Conservation (phyloP, 257 asterid species). For the Solanum chaucha region DNA sequence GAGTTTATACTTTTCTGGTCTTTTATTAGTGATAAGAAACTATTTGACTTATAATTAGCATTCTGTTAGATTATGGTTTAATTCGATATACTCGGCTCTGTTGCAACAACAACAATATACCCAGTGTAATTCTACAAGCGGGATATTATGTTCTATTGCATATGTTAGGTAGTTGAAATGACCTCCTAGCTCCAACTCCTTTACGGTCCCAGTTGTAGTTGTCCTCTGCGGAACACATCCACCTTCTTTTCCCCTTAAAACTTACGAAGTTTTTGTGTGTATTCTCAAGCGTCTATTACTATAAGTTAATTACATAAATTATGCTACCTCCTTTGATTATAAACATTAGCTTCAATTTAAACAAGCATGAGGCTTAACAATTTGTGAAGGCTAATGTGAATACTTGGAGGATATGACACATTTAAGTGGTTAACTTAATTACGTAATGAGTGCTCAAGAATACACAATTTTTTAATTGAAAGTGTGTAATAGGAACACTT, state of each 20-base stretch:
- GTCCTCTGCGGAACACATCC: not conserved
- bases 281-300: not conserved
- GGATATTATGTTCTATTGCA: not conserved
- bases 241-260: not conserved
- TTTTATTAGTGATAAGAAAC: not conserved
- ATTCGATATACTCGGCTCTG: not conserved
- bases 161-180: not conserved
- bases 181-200: not conserved
- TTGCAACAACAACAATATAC: not conserved
- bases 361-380: not conserved
- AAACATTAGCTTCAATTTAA: not conserved
- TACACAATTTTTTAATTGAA: not conserved
- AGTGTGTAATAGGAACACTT: not conserved
- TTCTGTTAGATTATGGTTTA: not conserved
- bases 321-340: not conserved
- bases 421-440: not conserved
- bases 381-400: not conserved
- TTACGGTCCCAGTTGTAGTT: not conserved
- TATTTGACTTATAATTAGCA: not conserved
- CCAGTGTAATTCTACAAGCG: not conserved
- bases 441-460: not conserved
- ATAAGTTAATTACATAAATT: not conserved
- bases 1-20: not conserved
- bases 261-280: not conserved
- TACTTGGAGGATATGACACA: not conserved